A percentile compares a stretch with the other conserved stretches of the same genome.
These are phyloP conservation scores for Talaromyces albobiverticillius DNA, from an alignment of 2,329 filamentous ascomycete species.

Conservation along the genomic window DNA sequence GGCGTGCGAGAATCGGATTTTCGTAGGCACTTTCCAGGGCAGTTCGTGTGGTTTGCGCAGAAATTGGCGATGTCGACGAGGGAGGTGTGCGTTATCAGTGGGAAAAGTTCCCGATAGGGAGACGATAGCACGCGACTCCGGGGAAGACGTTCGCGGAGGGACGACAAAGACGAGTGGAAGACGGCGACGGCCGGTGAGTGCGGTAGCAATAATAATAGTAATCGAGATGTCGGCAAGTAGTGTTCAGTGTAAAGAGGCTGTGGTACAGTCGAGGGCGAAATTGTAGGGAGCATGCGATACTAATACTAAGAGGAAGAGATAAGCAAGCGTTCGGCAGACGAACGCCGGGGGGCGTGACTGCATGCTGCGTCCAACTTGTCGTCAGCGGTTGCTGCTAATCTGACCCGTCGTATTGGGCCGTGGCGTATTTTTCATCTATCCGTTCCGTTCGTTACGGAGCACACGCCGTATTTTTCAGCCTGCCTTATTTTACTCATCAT, in stretches of 20 bases:
- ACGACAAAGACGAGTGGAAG: too few relatives aligned
- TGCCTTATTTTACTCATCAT: too few relatives aligned
- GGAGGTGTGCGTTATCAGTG: conserved; percentile 10
- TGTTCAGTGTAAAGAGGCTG: too few relatives aligned
- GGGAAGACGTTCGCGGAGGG: background rate
- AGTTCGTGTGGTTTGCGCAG: background rate
- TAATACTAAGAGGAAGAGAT: background rate
- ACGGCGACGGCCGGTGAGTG: too few relatives aligned
- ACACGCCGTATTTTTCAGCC: background rate
- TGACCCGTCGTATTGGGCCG: background rate
- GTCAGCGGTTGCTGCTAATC: background rate
- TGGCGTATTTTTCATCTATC: too few relatives aligned
- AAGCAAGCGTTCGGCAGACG: background rate
- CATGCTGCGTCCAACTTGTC: background rate
- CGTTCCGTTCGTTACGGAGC: background rate
- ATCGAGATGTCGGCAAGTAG: background rate
- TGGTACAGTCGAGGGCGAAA: background rate
- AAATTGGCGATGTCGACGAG: background rate
- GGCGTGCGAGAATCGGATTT: too few relatives aligned
- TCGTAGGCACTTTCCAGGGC: background rate
- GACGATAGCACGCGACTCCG: conserved; percentile 11
- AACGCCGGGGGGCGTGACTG: too few relatives aligned
- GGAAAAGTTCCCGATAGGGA: background rate
- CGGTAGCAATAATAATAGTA: background rate
- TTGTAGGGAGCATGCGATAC: background rate